These are phyloP conservation scores for Maudiozyma humilis DNA, from an alignment of 1,139 yeast genomes.

Conservation along the genomic window DNA sequence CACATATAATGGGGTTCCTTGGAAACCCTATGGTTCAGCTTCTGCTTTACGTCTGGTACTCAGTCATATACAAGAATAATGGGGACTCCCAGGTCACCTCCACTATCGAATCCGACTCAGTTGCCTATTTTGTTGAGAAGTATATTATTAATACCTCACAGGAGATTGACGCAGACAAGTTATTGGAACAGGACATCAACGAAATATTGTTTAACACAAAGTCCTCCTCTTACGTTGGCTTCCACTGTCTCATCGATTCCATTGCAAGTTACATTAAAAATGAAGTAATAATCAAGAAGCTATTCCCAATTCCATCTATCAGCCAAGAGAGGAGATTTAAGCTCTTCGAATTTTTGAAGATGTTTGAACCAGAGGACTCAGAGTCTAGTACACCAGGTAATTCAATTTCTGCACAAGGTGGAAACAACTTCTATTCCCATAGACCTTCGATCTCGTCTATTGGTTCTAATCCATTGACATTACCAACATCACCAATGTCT, in stretches of 20 bases:
- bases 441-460: slow-evolving; percentile 5
- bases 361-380: slow-evolving; percentile 1
- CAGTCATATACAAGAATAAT: slow-evolving; percentile 9
- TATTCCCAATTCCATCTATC: slow-evolving; percentile 12
- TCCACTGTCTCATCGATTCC: slow-evolving; percentile 14
- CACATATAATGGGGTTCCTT: slow-evolving; percentile 11
- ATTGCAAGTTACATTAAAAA: slow-evolving; percentile 13
- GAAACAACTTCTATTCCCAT: neutral
- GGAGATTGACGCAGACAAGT: slow-evolving; percentile 15
- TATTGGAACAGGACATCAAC: slow-evolving; percentile 15
- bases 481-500: slow-evolving; percentile 8
- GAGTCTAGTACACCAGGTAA: slow-evolving; percentile 1
- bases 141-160: slow-evolving; percentile 15
- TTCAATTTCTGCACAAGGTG: neutral
- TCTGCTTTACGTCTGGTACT: slow-evolving; percentile 17
- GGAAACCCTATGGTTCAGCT: slow-evolving; percentile 21
- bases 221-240: slow-evolving; percentile 17
- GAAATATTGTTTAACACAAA: slow-evolving; percentile 17
- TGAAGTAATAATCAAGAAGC: slow-evolving; percentile 12
- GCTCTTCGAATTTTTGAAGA: slow-evolving; percentile 8
- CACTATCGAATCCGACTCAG: slow-evolving; percentile 9
- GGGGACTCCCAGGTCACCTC: neutral
- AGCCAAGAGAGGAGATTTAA: slow-evolving; percentile 7
- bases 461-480: slow-evolving; percentile 5
- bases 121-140: slow-evolving; percentile 15